Base-by-base conservation (phyloP, 176 grass and related monocot species). In the Carex scoparia region DNA sequence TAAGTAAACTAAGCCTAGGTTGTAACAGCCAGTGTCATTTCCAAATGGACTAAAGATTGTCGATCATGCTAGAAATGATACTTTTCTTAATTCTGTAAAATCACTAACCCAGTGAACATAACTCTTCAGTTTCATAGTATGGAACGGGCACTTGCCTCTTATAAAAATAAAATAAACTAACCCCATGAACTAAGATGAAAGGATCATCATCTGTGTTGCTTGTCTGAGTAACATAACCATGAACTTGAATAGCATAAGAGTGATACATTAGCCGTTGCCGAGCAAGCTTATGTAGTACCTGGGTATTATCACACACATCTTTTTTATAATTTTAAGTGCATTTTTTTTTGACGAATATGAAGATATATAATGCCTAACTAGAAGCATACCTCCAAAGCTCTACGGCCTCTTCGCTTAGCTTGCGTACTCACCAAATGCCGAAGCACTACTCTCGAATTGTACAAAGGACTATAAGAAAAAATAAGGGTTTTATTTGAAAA, bases 201-300 rank as follows among this genome's bases (percentile, higher is more conserved):
- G 91, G 86, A 30, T 57, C 85, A 75, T 94, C 79, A 15, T 88
- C 83, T 79, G 53, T 59, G n/a, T 71, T 69, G 42, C 79, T 82
- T 58, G 74, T 81, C 2, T 88, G 69, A 62, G 80, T 79, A 18
- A 98, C 88, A 81, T 93, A 95, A 42, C 95, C 93, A 85, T 98
- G 91, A 38, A 98, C 95, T 89, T 98, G 93, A 85, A 95, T 93
- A 58, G 95, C 88, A 84, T 93, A 98, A n/a, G 91, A 93, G 55
- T 95, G 75, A 84, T 98, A 98, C 95, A 98, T 98, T 86, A 95
- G 71, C 85, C 93, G 88, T 18, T 88, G 92, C 70, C 84, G 91
- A 84, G 93, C 88, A 82, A 98, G 88, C 76, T 90, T 98, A 89
- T 94, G 92, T 10, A 98, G 68, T 65, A 98, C 95, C 95, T 98